Evolutionary conservation across 2,329 filamentous ascomycete genomes (phyloP).

Genomic region (Fusarium cyanostomum): DNA sequence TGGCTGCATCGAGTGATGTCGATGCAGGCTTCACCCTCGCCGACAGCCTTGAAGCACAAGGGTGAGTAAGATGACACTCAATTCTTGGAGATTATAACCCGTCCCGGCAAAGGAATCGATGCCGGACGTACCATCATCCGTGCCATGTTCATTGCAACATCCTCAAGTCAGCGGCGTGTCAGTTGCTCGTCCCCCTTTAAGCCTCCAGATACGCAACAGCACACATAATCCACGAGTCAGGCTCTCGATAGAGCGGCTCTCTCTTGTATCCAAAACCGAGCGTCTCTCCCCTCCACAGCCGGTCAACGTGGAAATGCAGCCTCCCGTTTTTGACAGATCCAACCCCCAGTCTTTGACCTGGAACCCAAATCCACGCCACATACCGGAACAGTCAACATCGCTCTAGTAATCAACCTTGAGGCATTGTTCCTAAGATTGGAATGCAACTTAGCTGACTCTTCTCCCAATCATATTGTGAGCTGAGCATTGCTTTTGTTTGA

Average conservation of each 20-base stretch:
- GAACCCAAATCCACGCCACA: conserved; percentile 40
- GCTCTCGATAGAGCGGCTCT: not conserved
- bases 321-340: conserved; percentile 24
- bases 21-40: not conserved
- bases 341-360: conserved; percentile 7
- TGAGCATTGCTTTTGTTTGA: conserved; percentile 21
- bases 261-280: not conserved
- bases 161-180: not conserved
- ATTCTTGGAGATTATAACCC: too few species aligned
- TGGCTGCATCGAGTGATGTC: conserved; percentile 3
- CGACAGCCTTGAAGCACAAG: not conserved
- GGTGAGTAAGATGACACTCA: not conserved
- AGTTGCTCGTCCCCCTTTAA: not conserved
- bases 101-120: not conserved
- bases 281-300: not conserved
- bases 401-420: conserved; percentile 3
- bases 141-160: not conserved
- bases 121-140: not conserved
- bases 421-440: conserved; percentile 24
- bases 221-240: not conserved
- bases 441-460: conserved; percentile 12
- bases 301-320: conserved; percentile 15
- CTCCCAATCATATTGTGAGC: conserved; percentile 18
- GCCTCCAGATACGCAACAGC: conserved; percentile 4
- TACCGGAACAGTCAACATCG: conserved; percentile 27